Base-by-base conservation (phyloP, 2,329 filamentous ascomycete species). In the Coniosporium tulheliwenetii region DNA sequence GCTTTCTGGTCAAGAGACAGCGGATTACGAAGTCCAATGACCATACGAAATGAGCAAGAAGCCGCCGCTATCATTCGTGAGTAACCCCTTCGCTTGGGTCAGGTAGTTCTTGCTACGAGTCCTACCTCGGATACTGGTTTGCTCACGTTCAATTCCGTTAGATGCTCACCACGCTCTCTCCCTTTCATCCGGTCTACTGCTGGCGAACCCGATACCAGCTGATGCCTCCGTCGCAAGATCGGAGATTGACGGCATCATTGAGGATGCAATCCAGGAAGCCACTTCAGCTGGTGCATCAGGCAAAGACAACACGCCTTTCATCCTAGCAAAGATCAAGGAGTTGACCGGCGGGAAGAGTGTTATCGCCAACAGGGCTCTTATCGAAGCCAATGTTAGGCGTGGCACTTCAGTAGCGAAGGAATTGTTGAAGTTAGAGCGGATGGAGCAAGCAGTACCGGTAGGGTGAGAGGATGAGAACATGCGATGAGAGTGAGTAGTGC, bases 1-100 rank as follows among this genome's bases (percentile, higher is more conserved):
- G 85, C 84, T 0, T 98, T 98, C 60, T 98, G 84, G 73, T 84
- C 83, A 0, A 70, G 89, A 34, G 85, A 95, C 35, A 95, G 87
- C 58, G 85, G 86, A 10, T 64, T 81, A 40, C 77, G 69, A 58
- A 93, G 85, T 54, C 89, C 89, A 0, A 73, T 75, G 15, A 74
- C 83, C 1, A 73, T 95, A 35, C 63, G 77, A 40, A 72, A 79
- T 48, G 85, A 93, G 55, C 69, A 69, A 41, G 83, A 96, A 55
- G 91, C 91, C 30, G 91, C 91, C 1, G 78, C 81, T n/a, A 85
- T 96, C 42, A 82, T 94, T 43, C 69, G 75, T 79, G 59, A 59
- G 72, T 63, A 5, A 12, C 12, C 14, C 43, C 19, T 26, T 26
- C 19, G 7, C 19, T 7, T 26, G 19, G 7, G 19, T 7, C 3